Conservation (phyloP, 495 filamentous ascomycete genomes). For the Aspergillus sclerotioniger region DNA sequence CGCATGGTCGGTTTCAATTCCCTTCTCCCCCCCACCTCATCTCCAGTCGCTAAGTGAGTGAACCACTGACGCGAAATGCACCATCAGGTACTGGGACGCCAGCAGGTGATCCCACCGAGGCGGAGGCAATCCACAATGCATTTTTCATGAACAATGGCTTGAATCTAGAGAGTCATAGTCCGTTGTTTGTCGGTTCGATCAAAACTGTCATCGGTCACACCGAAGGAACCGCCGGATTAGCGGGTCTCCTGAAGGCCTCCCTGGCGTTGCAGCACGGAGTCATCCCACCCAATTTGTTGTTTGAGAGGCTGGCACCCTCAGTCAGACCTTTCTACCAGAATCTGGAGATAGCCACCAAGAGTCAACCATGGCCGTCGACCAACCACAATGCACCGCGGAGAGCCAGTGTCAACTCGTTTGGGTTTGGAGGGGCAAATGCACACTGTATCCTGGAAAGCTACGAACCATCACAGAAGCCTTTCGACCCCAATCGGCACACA, state of each 20-base stretch:
- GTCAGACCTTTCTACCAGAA: background rate
- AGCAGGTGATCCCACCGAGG: slow-evolving; percentile 31
- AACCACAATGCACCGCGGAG: background rate
- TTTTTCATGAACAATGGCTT: slow-evolving; percentile 29
- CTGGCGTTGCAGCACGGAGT: background rate
- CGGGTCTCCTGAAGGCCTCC: background rate
- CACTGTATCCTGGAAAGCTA: background rate
- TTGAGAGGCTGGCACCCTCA: background rate
- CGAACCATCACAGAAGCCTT: background rate
- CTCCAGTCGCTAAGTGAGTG: no score
- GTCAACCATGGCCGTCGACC: background rate
- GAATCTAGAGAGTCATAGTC: background rate
- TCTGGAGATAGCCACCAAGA: background rate
- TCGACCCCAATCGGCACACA: background rate
- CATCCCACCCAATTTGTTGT: background rate
- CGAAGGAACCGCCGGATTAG: slow-evolving; percentile 39
- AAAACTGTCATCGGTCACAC: slow-evolving; percentile 51
- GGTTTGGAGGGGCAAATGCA: background rate
- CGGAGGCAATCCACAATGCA: slow-evolving; percentile 36
- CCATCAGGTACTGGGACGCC: background rate
- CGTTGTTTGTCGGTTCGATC: slow-evolving; percentile 39
- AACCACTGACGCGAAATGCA: no score
- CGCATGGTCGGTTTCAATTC: background rate
- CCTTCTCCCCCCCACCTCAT: no score
- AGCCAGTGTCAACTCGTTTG: background rate